phyloP scores from a whole-genome alignment of 441 rosid genomes.

The Aleurites moluccanus region DNA sequence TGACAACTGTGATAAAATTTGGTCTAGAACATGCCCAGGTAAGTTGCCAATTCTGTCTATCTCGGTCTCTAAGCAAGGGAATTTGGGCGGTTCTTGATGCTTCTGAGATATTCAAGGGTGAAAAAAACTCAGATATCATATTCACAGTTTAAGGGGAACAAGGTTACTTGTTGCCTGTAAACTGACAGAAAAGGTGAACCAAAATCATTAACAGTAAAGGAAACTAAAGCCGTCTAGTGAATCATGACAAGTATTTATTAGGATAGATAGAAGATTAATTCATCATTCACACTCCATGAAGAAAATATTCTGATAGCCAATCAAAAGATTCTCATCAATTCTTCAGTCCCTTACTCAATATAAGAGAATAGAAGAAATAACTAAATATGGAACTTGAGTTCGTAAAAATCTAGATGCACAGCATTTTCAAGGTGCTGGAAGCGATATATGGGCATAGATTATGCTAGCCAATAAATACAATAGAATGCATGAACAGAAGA shows the following conservation, averaged over 20 bases:
- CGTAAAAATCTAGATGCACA: not conserved
- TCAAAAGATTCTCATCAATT: not conserved
- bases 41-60: constrained; percentile 54
- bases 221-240: not conserved
- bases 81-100: constrained; percentile 54
- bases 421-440: not conserved
- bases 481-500: too few relatives aligned
- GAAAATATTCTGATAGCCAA: not conserved
- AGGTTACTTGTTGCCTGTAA: not conserved
- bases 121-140: constrained; percentile 16
- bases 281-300: not conserved
- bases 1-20: constrained; percentile 54
- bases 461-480: too few relatives aligned
- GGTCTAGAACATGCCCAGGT: constrained; percentile 59
- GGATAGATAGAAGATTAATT: not conserved
- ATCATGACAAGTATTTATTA: not conserved
- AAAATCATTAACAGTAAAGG: not conserved
- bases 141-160: not conserved
- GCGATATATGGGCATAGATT: not conserved
- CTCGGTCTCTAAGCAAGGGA: constrained; percentile 43
- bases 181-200: not conserved
- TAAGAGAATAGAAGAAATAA: not conserved
- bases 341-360: not conserved
- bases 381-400: not conserved
- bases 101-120: constrained; percentile 41